phyloP scores from a whole-genome alignment of 352 stramenopile genomes.

The Phytophthora cactorum region DNA sequence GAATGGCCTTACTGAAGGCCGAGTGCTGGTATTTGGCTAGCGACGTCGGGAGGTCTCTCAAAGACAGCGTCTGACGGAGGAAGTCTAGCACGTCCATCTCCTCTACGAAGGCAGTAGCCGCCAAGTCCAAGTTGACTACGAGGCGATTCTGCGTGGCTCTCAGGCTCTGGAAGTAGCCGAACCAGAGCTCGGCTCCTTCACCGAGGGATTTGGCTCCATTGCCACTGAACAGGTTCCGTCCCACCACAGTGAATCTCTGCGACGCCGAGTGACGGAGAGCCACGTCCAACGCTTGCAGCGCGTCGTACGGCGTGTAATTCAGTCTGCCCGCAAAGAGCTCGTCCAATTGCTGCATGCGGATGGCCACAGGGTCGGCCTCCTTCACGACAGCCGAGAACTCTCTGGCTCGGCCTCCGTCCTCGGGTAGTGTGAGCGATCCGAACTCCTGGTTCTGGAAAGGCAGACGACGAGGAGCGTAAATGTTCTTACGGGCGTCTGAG shows the following conservation, averaged over 20 bases:
- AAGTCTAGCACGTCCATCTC: constrained; percentile 66
- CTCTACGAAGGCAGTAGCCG: constrained; percentile 73
- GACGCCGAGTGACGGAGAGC: constrained; percentile 67
- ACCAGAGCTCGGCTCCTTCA: constrained; percentile 72
- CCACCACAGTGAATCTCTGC: constrained; percentile 57
- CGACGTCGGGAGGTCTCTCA: constrained; percentile 34
- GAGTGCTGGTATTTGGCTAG: constrained; percentile 55
- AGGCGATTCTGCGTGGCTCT: constrained; percentile 68
- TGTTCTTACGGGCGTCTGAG: constrained; percentile 61
- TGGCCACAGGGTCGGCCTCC: constrained; percentile 56
- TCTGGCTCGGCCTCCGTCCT: constrained; percentile 49
- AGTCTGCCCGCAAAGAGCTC: constrained; percentile 57
- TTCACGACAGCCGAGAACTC: constrained; percentile 65
- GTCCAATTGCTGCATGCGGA: constrained; percentile 69
- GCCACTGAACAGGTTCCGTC: constrained; percentile 59
- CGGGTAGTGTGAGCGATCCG: constrained; percentile 34
- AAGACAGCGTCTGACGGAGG: constrained; percentile 39
- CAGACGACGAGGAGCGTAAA: constrained; percentile 53
- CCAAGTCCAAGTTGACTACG: constrained; percentile 76
- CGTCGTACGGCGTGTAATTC: constrained; percentile 81
- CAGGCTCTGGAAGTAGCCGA: constrained; percentile 79
- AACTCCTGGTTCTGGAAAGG: constrained; percentile 61
- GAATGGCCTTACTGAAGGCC: constrained; percentile 59
- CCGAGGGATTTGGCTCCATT: constrained; percentile 53
- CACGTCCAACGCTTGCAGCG: constrained; percentile 75